These are phyloP conservation scores for Solanum chiquidenum DNA, from an alignment of 257 asterid species.

Conservation along the genomic window DNA sequence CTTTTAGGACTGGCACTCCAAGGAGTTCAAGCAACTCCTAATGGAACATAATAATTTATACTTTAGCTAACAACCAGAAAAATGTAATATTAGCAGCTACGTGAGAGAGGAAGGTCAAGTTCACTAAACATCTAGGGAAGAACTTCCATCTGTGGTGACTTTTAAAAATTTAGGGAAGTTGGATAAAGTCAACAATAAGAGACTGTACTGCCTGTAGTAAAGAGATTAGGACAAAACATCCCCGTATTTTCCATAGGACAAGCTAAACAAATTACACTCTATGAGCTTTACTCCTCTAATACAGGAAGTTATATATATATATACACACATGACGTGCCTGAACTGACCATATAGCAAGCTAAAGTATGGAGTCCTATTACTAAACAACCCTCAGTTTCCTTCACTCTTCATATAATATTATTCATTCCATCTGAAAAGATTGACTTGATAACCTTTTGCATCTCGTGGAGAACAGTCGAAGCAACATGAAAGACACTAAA, in stretches of 20 bases:
- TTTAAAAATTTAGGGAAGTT: background rate
- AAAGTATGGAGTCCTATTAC: background rate
- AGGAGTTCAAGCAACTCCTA: constrained; percentile 87
- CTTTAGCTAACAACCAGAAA: background rate
- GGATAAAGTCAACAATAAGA: background rate
- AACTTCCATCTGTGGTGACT: background rate
- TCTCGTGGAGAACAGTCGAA: background rate
- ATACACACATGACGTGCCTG: background rate
- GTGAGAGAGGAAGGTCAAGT: background rate
- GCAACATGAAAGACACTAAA: background rate
- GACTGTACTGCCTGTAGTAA: background rate
- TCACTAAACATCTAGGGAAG: background rate
- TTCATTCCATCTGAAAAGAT: background rate
- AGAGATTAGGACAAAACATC: background rate
- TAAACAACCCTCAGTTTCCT: background rate
- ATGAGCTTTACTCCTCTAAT: background rate
- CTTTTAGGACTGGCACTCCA: constrained; percentile 82
- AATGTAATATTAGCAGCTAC: background rate
- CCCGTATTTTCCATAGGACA: background rate
- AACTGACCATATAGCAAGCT: background rate
- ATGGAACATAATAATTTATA: background rate
- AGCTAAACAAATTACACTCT: background rate
- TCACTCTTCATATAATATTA: background rate
- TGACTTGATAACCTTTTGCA: background rate
- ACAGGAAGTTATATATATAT: background rate